These are phyloP conservation scores for Apiotrichum siamense DNA, from an alignment of 1,284 basidiomycete species.

Conservation along the genomic window DNA sequence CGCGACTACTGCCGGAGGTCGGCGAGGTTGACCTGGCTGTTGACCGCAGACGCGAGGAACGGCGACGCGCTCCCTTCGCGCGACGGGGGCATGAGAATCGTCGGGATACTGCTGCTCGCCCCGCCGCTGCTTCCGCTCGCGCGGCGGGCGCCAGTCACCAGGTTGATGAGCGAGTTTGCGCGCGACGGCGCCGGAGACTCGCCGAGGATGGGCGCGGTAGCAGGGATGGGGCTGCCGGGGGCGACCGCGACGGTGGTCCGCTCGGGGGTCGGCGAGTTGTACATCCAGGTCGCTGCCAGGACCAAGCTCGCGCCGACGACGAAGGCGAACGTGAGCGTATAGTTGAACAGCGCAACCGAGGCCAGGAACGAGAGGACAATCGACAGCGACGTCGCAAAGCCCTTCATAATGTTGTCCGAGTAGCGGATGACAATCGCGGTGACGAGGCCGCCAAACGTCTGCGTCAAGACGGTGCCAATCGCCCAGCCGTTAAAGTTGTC, in stretches of 20 bases:
- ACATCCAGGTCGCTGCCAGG: constrained; percentile 79
- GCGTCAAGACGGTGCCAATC: constrained; percentile 79
- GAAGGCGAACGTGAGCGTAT: constrained; percentile 77
- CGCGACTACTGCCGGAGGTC: too few species aligned
- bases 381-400: constrained; percentile 86
- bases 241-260: constrained; percentile 37
- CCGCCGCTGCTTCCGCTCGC: too few species aligned
- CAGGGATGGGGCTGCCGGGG: constrained; percentile 42
- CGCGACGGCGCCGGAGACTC: constrained; percentile 39
- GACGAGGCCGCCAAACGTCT: constrained; percentile 82
- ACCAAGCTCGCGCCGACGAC: constrained; percentile 74
- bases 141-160: too few species aligned
- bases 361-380: constrained; percentile 91
- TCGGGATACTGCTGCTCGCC: too few species aligned
- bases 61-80: too few species aligned
- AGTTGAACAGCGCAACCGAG: constrained; percentile 79
- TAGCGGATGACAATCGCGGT: constrained; percentile 63
- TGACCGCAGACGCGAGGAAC: too few species aligned
- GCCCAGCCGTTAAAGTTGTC: constrained; percentile 74
- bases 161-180: constrained; percentile 34
- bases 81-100: too few species aligned
- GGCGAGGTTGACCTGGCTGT: too few species aligned
- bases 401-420: constrained; percentile 58
- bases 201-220: constrained; percentile 42
- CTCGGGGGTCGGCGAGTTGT: constrained; percentile 58